phyloP scores from a whole-genome alignment of 1,284 basidiomycete genomes.

The Exobasidium rhododendri region DNA sequence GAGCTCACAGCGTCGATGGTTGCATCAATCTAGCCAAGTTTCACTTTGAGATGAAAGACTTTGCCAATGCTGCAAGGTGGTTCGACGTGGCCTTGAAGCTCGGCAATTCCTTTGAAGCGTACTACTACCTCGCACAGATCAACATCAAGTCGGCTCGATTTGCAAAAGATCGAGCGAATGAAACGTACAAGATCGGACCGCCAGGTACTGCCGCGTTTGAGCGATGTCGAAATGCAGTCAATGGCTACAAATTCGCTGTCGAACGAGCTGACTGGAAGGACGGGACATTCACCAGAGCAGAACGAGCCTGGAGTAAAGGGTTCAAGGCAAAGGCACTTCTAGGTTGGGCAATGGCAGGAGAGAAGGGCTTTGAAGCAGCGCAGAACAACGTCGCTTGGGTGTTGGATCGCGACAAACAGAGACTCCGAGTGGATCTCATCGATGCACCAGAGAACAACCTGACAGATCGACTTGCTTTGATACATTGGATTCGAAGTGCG shows the following conservation, averaged over 20 bases:
- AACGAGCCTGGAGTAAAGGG: constrained; percentile 46
- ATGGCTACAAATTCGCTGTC: constrained; percentile 35
- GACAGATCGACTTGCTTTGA: constrained; percentile 73
- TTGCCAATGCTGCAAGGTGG: constrained; percentile 23
- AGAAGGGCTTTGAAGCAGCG: constrained; percentile 84
- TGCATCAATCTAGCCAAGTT: constrained; percentile 84
- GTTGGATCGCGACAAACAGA: constrained; percentile 65
- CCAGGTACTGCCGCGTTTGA: constrained; percentile 17
- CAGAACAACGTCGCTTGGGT: constrained; percentile 95
- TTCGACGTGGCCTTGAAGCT: constrained; percentile 28
- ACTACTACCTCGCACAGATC: constrained; percentile 33
- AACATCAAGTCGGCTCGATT: constrained; percentile 17
- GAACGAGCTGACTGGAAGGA: constrained; percentile 50
- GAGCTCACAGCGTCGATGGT: constrained; percentile 68
- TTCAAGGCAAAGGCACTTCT: constrained; percentile 37
- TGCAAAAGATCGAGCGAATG: background rate
- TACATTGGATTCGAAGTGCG: constrained; percentile 90
- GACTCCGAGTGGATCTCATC: constrained; percentile 58
- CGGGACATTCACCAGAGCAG: constrained; percentile 44
- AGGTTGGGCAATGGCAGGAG: constrained; percentile 76
- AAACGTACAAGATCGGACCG: background rate
- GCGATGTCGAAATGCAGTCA: constrained; percentile 29
- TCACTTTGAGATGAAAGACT: constrained; percentile 64
- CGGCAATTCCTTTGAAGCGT: constrained; percentile 36
- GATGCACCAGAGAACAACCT: constrained; percentile 55